Base-by-base conservation (phyloP, 768 basidiomycete species). In the Auriculariales sp. region DNA sequence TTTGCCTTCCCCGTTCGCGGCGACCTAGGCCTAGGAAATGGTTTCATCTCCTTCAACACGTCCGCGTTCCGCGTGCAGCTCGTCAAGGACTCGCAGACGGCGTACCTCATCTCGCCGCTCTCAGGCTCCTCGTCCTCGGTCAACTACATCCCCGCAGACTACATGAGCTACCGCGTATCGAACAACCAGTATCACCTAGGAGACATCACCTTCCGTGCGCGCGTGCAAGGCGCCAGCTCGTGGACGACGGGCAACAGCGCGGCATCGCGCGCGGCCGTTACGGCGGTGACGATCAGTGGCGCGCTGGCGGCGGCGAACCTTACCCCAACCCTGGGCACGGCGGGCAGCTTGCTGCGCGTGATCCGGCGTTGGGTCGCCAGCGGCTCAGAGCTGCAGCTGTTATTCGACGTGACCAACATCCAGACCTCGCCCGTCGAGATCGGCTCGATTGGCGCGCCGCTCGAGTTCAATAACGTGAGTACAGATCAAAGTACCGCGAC, bases 391-490 rank as follows among this genome's bases (percentile, higher is more conserved):
- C 62, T 78, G 1, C 62, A 75, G 55, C 60, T 78, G 4, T 62
- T 73, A 2, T 76, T 78, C 56, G 69, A 73, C 48, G 69, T 78
- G 30, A 66, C 62, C 30, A 78, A 78, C 53, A 60, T 67, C 1
- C 72, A 73, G 53, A 66, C 58, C 1, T 54, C 59, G 2, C 64
- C 73, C 1, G 71, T 78, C 7, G 73, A 77, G 55, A 75, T 78
- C 47, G 76, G 76, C 3, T 63, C 74, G 3, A 60, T 77, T 22
- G 75, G 76, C 3, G 68, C 68, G 3, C 73, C 74, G 5, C 57
- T 77, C 48, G 75, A 75, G 49, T 77, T 77, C 55, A 76, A 78
- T 56, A 78, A 76, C 48, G 74, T 75, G 28, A 39, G 69, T 59
- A 4, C 4, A 4, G 9, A 12, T 17, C 7, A 4, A n/a, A n/a